Conservation (phyloP, 495 filamentous ascomycete species). For the Durotheca rogersii region DNA sequence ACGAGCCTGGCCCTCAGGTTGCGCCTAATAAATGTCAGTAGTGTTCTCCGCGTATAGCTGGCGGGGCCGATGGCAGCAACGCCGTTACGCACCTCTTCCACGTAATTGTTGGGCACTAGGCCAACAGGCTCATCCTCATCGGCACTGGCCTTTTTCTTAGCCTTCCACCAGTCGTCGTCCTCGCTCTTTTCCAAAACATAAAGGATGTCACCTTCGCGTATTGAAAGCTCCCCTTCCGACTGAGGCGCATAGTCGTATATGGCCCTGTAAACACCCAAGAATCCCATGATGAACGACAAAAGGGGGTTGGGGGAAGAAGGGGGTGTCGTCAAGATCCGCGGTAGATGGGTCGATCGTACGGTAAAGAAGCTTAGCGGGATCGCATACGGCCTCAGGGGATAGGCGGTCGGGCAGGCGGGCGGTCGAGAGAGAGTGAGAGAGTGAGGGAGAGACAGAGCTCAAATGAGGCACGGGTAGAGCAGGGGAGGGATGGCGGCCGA, state of each 20-base stretch:
- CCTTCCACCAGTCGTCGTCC: constrained; percentile 97
- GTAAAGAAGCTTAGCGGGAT: not conserved
- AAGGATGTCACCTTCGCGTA: constrained; percentile 86
- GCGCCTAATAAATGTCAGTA: constrained; percentile 54
- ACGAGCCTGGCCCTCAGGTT: constrained; percentile 71
- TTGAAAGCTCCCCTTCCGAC: constrained; percentile 80
- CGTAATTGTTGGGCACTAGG: constrained; percentile 91
- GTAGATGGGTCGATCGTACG: not conserved
- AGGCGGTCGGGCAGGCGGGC: constrained; percentile 1
- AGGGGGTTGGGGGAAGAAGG: not conserved
- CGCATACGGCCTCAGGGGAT: constrained; percentile 11
- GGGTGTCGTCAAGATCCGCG: not conserved
- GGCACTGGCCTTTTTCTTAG: constrained; percentile 89
- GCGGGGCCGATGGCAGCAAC: not conserved
- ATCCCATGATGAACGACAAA: constrained; percentile 53
- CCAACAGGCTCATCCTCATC: constrained; percentile 94
- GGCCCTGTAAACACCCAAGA: constrained; percentile 88
- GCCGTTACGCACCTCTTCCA: constrained; percentile 79
- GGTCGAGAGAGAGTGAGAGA: constrained; percentile 6
- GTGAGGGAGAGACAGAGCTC: constrained; percentile 2
- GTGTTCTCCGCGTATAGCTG: constrained; percentile 1
- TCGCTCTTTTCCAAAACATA: constrained; percentile 87
- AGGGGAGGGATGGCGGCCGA: constrained; percentile 3
- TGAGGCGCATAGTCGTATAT: constrained; percentile 93
- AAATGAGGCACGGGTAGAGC: constrained; percentile 3